Evolutionary conservation across 2,329 filamentous ascomycete species (phyloP), one percentile per base, ranked within the genome.

Genomic region (Pyrenochaeta sp.): DNA sequence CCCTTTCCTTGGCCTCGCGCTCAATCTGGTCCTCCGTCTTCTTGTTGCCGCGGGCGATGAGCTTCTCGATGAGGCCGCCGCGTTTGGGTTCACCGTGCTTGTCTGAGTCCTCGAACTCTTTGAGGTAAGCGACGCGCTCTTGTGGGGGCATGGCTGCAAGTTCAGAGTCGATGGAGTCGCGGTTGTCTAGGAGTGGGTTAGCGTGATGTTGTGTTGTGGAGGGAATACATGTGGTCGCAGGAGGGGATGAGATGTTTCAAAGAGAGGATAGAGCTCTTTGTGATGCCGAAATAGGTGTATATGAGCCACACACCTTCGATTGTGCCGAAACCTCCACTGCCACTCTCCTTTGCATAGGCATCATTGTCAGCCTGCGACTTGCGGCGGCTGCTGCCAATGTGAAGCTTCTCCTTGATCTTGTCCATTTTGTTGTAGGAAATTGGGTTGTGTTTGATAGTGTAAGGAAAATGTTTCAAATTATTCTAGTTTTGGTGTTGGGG

Each of bases 91-190:
- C 40, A 36, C 53, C 67, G 18, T 55, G 51, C 42, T 60, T 58
- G 48, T 70, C 67, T 22, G 65, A 65, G 19, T 70, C 61, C 28
- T 70, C 67, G 24, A 66, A 67, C 47, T 70, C 66, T 44, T 64
- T 63, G 9, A 69, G 44, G 40, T 70, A 70, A 21, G 60, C 60
- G 20, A 61, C 61, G 42, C 67, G 65, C 51, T 70, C 67, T 11
- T 61, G 55, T 6, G 65, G 65, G 10, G 59, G 46, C 60, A 69
- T 68, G 31, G 54, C 50, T 9, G 59, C 65, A 17, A 70, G 57
- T 43, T 70, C 66, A 22, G 55, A 59, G 47, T 70, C 67, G 56
- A 63, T 54, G 32, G 58, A 63, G 29, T 56, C 54, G 35, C 67
- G 67, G 50, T 57, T 53, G 7, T 66, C 65, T 68, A 35, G 7